Conservation (phyloP, 148 eudicot genomes). For the Cornus florida region DNA sequence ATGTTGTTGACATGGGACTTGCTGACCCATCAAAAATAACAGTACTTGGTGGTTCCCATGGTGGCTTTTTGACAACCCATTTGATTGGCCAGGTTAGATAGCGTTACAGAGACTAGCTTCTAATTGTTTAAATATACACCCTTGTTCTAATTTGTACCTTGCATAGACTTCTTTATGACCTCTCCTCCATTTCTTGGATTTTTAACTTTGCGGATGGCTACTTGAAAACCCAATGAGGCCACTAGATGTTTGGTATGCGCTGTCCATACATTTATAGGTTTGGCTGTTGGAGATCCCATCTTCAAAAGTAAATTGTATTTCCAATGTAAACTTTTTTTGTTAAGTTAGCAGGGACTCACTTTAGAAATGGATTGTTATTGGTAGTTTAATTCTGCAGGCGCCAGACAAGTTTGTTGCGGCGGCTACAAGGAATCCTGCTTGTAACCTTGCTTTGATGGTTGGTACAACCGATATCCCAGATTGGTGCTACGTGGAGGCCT, state of each 20-base stretch:
- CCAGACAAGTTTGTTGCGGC: slow-evolving; percentile 88
- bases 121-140: not conserved
- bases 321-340: not conserved
- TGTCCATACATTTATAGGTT: not conserved
- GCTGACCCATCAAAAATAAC: slow-evolving; percentile 74
- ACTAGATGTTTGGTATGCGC: not conserved
- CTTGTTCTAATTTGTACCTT: not conserved
- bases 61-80: slow-evolving; percentile 94
- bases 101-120: not conserved
- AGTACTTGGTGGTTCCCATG: slow-evolving; percentile 92
- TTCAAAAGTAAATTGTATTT: not conserved
- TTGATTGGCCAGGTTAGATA: slow-evolving; percentile 89
- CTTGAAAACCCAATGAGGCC: slow-evolving; percentile 9
- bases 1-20: slow-evolving; percentile 56
- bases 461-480: slow-evolving; percentile 92
- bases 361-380: slow-evolving; percentile 5
- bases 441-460: slow-evolving; percentile 84
- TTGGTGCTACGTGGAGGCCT: slow-evolving; percentile 85
- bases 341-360: slow-evolving; percentile 1
- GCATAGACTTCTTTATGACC: not conserved
- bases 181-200: not conserved
- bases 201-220: not conserved
- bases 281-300: not conserved
- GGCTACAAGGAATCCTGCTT: slow-evolving; percentile 85
- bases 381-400: slow-evolving; percentile 54